Evolutionary conservation across 2,329 filamentous ascomycete genomes (phyloP).

Genomic region (Paracorniculantispora psalliotae): DNA sequence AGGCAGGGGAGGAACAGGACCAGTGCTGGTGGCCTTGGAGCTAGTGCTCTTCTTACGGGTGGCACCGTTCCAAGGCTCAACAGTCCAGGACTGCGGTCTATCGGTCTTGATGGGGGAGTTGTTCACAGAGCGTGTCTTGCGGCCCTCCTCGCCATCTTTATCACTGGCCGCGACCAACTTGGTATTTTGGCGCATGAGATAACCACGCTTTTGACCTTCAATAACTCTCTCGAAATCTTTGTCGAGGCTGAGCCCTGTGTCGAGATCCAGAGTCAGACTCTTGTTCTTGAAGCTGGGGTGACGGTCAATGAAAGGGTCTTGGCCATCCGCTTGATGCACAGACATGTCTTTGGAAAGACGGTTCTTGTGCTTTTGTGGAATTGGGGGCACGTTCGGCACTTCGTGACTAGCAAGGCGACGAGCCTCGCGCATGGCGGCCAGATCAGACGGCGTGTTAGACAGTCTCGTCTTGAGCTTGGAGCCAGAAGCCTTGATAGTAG

Average conservation of each 20-base stretch:
- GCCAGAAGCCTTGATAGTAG: conserved; percentile 84
- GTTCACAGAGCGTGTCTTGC: conserved; percentile 54
- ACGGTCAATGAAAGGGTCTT: conserved; percentile 48
- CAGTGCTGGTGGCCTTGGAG: conserved; percentile 37
- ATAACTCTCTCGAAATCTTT: conserved; percentile 93
- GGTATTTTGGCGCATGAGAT: conserved; percentile 97
- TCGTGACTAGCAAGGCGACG: conserved; percentile 81
- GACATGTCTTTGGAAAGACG: conserved; percentile 47
- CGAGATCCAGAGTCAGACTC: conserved; percentile 76
- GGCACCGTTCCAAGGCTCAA: conserved; percentile 93
- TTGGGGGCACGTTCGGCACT: conserved; percentile 53
- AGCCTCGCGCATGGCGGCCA: conserved; percentile 78
- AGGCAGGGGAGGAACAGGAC: conserved; percentile 75
- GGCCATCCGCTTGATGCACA: conserved; percentile 30
- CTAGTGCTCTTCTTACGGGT: conserved; percentile 61
- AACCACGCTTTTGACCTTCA: conserved; percentile 97
- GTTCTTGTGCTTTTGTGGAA: conserved; percentile 56
- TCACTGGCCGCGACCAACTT: conserved; percentile 93
- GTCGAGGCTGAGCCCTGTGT: conserved; percentile 80
- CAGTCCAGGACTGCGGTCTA: conserved; percentile 88
- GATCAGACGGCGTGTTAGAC: conserved; percentile 80
- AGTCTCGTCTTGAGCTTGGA: conserved; percentile 84
- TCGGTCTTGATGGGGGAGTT: conserved; percentile 69
- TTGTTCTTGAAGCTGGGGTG: conserved; percentile 74
- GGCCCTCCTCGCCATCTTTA: conserved; percentile 57